Evolutionary conservation across 192 early-diverging fungal genomes (phyloP).

Genomic region (Rhizophagus clarus): DNA sequence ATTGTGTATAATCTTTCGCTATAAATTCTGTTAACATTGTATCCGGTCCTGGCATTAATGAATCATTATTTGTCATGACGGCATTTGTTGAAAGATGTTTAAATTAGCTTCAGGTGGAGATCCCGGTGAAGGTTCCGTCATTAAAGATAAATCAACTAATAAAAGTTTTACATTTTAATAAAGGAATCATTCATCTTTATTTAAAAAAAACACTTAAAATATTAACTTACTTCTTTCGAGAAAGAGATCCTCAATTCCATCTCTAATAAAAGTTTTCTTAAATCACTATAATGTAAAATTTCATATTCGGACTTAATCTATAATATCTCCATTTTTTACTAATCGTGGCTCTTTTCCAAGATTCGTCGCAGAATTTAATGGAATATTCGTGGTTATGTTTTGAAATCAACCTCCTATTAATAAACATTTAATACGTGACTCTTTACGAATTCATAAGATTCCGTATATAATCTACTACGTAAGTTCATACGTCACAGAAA

Average conservation of each 20-base stretch:
- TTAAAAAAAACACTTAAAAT: background rate
- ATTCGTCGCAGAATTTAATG: too few species aligned
- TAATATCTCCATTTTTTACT: slow-evolving; percentile 56
- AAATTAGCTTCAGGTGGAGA: background rate
- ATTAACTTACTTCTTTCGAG: slow-evolving; percentile 53
- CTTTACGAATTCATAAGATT: slow-evolving; percentile 70
- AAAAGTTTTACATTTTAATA: background rate
- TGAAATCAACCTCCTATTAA: slow-evolving; percentile 69
- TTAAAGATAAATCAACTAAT: slow-evolving; percentile 37
- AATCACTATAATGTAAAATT: slow-evolving; percentile 70
- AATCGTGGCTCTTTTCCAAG: background rate
- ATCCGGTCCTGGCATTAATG: slow-evolving; percentile 48
- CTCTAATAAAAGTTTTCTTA: slow-evolving; percentile 48
- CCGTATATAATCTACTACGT: slow-evolving; percentile 60
- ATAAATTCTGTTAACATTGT: slow-evolving; percentile 59
- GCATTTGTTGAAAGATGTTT: background rate
- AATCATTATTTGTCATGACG: background rate
- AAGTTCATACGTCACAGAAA: slow-evolving; percentile 58
- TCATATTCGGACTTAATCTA: slow-evolving; percentile 56
- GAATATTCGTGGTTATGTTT: background rate
- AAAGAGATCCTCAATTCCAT: slow-evolving; percentile 45
- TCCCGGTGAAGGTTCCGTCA: slow-evolving; percentile 7
- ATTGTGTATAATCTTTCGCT: slow-evolving; percentile 50
- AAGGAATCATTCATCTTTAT: background rate
- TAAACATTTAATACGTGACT: slow-evolving; percentile 65